phyloP scores from a whole-genome alignment of 2,329 filamentous ascomycete species.

The Venturia oleaginea region DNA sequence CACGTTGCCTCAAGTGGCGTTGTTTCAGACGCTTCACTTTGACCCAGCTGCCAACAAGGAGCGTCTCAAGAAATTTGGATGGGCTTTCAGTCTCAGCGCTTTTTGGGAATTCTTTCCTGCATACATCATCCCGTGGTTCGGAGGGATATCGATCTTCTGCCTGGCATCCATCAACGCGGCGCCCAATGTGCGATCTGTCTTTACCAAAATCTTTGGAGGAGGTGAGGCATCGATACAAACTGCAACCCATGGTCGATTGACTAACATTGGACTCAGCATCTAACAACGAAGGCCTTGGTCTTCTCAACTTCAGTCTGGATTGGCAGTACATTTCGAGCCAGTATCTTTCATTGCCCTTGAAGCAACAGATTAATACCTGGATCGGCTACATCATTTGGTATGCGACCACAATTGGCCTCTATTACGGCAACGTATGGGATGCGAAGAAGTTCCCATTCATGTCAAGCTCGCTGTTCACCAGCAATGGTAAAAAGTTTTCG shows the following conservation, averaged over 20 bases:
- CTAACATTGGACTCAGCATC: not conserved
- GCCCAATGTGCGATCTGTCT: not conserved
- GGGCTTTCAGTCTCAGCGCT: constrained; percentile 18
- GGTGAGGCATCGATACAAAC: not conserved
- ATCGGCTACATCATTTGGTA: constrained; percentile 14
- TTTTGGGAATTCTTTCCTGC: constrained; percentile 16
- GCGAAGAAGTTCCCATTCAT: constrained; percentile 16
- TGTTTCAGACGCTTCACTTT: constrained; percentile 69
- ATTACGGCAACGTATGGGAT: constrained; percentile 15
- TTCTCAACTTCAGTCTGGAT: constrained; percentile 22
- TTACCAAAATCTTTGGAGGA: constrained; percentile 16
- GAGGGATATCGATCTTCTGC: constrained; percentile 15
- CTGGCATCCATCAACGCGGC: constrained; percentile 13
- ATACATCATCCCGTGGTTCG: constrained; percentile 8
- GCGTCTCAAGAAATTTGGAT: constrained; percentile 5
- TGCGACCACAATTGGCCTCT: constrained; percentile 16
- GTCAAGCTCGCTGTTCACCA: constrained; percentile 14
- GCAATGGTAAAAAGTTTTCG: not conserved
- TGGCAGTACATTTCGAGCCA: constrained; percentile 19
- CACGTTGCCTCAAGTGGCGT: constrained; percentile 55
- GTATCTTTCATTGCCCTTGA: constrained; percentile 5
- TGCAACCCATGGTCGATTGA: not conserved
- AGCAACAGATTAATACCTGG: constrained; percentile 7
- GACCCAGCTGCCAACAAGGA: constrained; percentile 39
- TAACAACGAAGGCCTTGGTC: constrained; percentile 16